phyloP scores from a whole-genome alignment of 225 moss, liverwort and hornwort species.

The Thuidium tamariscinum region DNA sequence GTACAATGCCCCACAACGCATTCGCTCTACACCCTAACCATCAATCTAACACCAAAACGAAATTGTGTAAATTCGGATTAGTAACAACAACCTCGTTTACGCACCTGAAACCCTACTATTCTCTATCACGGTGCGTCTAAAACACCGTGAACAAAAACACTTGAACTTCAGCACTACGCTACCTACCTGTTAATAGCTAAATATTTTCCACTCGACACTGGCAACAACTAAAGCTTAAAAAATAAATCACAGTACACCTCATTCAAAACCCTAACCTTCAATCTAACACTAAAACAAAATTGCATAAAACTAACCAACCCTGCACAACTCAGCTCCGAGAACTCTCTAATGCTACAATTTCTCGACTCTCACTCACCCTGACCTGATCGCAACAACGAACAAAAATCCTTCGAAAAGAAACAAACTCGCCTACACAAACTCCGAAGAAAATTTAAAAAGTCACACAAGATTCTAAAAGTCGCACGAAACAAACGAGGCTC shows the following conservation, averaged over 20 bases:
- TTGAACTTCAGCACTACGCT: background rate
- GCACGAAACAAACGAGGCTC: background rate
- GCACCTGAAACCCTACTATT: background rate
- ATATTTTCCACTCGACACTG: background rate
- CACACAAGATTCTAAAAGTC: background rate
- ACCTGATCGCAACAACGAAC: background rate
- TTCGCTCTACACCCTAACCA: background rate
- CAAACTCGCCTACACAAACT: background rate
- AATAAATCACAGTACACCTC: background rate
- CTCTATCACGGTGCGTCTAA: too few species aligned
- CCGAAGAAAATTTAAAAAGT: background rate
- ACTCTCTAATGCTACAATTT: background rate
- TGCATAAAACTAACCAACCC: background rate
- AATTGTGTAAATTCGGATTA: conserved; percentile 1
- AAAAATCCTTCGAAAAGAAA: background rate
- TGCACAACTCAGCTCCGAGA: background rate
- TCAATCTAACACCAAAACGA: background rate
- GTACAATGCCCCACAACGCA: background rate
- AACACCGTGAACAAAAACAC: background rate
- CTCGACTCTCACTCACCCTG: background rate
- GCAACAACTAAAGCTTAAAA: background rate
- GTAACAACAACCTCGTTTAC: background rate
- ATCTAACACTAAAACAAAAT: background rate
- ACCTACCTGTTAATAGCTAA: background rate
- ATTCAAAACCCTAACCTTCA: background rate